Percentiles rank a stretch among this genome's conserved stretches.
These are phyloP conservation scores for Pontederia crassipes DNA, from an alignment of 176 grass and related monocot genomes.

Conservation along the genomic window DNA sequence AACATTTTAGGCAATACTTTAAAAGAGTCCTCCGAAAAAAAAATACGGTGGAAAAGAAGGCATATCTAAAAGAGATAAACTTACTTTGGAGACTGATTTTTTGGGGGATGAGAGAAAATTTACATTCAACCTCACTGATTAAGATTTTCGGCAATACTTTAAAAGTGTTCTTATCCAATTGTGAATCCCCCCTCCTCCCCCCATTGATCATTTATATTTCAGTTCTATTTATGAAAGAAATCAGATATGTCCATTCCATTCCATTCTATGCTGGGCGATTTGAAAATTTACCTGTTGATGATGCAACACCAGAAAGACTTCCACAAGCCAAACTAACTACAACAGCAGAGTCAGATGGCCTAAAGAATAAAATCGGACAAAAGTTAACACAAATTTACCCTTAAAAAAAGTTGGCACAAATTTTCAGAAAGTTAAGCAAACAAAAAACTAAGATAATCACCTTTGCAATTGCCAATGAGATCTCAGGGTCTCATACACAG, in stretches of 20 bases:
- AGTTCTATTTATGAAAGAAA: background rate
- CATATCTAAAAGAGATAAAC: too few species aligned
- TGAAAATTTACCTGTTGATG: conserved; percentile 64
- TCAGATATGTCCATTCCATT: background rate
- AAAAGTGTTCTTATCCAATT: too few species aligned
- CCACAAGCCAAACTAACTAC: conserved; percentile 88
- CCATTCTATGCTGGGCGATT: background rate
- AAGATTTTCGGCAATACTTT: too few species aligned
- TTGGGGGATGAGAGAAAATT: too few species aligned
- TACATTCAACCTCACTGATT: too few species aligned
- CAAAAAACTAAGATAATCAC: conserved; percentile 23
- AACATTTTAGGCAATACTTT: too few species aligned
- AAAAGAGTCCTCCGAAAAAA: too few species aligned
- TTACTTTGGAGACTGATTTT: too few species aligned
- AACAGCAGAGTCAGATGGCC: conserved; percentile 65
- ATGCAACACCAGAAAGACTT: conserved; percentile 91
- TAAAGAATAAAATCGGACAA: conserved; percentile 3
- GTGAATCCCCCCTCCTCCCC: too few species aligned
- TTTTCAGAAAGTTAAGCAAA: conserved; percentile 7
- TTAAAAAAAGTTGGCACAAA: background rate
- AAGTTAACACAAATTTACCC: background rate
- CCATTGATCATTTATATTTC: too few species aligned
- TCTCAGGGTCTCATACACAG: conserved; percentile 90
- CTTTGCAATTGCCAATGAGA: conserved; percentile 72
- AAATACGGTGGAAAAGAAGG: too few species aligned